phyloP scores from a whole-genome alignment of 345 rosid species.

The Aquilaria yunnanensis region DNA sequence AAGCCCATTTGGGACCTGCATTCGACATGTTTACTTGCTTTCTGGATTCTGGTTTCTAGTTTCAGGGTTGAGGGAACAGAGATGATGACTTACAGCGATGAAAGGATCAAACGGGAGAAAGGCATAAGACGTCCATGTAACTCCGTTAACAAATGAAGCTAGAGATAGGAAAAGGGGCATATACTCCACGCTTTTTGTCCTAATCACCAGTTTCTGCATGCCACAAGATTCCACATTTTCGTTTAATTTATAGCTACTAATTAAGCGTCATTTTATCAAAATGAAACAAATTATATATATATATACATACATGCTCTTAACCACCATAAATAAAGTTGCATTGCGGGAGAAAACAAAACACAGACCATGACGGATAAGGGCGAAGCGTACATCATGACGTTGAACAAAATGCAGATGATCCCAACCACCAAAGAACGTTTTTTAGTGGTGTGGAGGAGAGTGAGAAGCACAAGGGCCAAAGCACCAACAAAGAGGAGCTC shows the following conservation, averaged over 20 bases:
- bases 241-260: not conserved
- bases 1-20: slow-evolving; percentile 70
- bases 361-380: slow-evolving; percentile 74
- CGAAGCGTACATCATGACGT: slow-evolving; percentile 79
- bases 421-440: slow-evolving; percentile 54
- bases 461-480: slow-evolving; percentile 31
- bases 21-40: not conserved
- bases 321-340: too few relatives aligned
- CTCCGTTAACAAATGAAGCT: slow-evolving; percentile 58
- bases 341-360: not conserved
- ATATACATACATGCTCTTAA: not conserved
- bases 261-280: not conserved
- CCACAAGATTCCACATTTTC: not conserved
- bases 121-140: slow-evolving; percentile 68
- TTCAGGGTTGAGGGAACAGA: not conserved
- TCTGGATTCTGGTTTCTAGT: not conserved
- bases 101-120: slow-evolving; percentile 63
- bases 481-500: slow-evolving; percentile 36
- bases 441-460: slow-evolving; percentile 34
- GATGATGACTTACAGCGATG: slow-evolving; percentile 43
- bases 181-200: slow-evolving; percentile 79
- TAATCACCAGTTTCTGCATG: slow-evolving; percentile 71
- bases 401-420: slow-evolving; percentile 48
- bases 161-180: slow-evolving; percentile 83
- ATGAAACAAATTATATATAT: not conserved